phyloP scores from a whole-genome alignment of 306 rosid genomes.

The Vigna nakashimae region DNA sequence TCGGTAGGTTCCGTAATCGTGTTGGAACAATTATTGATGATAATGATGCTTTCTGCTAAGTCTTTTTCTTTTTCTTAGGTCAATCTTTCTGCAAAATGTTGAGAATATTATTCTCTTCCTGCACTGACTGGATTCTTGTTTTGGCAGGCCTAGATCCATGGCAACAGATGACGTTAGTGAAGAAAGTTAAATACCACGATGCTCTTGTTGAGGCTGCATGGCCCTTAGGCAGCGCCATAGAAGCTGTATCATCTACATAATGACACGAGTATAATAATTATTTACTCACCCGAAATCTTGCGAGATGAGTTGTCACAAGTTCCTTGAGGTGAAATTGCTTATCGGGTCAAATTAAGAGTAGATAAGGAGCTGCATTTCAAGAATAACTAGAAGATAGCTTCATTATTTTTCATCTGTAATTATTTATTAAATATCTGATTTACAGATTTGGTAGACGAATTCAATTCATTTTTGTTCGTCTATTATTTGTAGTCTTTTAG shows the following conservation, averaged over 20 bases:
- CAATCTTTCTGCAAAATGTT: slow-evolving; percentile 21
- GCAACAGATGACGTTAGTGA: slow-evolving; percentile 90
- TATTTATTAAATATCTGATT: neutral
- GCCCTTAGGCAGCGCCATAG: slow-evolving; percentile 99
- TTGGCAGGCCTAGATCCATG: slow-evolving; percentile 76
- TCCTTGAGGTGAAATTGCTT: slow-evolving; percentile 29
- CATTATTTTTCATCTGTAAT: slow-evolving; percentile 46
- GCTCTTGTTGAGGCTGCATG: slow-evolving; percentile 94
- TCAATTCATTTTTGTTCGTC: slow-evolving; percentile 39
- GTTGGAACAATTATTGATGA: neutral
- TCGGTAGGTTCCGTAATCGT: slow-evolving; percentile 58
- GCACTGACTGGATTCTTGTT: slow-evolving; percentile 23
- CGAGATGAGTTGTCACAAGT: slow-evolving; percentile 6
- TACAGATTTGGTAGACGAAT: slow-evolving; percentile 25
- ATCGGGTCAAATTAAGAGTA: slow-evolving; percentile 22
- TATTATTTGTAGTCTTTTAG: slow-evolving; percentile 23
- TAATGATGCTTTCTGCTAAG: slow-evolving; percentile 11
- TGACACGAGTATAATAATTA: slow-evolving; percentile 52
- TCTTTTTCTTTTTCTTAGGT: neutral
- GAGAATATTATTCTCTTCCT: slow-evolving; percentile 2
- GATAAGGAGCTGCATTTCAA: slow-evolving; percentile 10
- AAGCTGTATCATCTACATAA: slow-evolving; percentile 81
- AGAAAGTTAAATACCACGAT: slow-evolving; percentile 70
- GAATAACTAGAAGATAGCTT: slow-evolving; percentile 44
- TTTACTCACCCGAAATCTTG: slow-evolving; percentile 26